Conservation (phyloP, 371 early-diverging fungal species). For the Apophysomyces trapeziformis region DNA sequence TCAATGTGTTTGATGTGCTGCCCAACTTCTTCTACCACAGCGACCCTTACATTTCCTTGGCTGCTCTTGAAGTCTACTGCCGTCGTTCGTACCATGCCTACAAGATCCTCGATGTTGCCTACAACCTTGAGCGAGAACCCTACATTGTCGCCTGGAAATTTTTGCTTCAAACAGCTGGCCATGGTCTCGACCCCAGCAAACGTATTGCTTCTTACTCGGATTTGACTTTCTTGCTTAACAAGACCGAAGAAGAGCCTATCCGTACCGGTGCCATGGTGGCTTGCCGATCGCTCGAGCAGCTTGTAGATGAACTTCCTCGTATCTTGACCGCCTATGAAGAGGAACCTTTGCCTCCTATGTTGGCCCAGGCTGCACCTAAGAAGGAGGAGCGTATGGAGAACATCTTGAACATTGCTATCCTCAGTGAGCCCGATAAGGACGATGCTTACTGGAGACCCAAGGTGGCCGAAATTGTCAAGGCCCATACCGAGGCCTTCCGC, state of each 20-base stretch:
- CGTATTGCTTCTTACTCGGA: slow-evolving; percentile 78
- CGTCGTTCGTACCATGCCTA: slow-evolving; percentile 97
- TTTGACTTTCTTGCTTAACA: slow-evolving; percentile 69
- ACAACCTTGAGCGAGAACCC: slow-evolving; percentile 72
- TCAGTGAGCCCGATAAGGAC: slow-evolving; percentile 62
- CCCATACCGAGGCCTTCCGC: slow-evolving; percentile 66
- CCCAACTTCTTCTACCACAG: slow-evolving; percentile 92
- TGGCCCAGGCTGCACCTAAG: slow-evolving; percentile 18
- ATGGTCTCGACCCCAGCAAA: slow-evolving; percentile 58
- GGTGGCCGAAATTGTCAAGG: slow-evolving; percentile 62
- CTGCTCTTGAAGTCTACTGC: slow-evolving; percentile 95
- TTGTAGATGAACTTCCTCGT: slow-evolving; percentile 55
- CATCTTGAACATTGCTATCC: slow-evolving; percentile 82
- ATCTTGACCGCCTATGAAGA: slow-evolving; percentile 61
- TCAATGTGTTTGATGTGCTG: slow-evolving; percentile 95
- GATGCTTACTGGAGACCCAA: slow-evolving; percentile 69
- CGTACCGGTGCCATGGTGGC: slow-evolving; percentile 77
- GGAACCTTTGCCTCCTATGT: slow-evolving; percentile 45
- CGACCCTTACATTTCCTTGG: slow-evolving; percentile 78
- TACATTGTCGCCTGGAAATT: slow-evolving; percentile 84
- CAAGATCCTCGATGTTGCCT: slow-evolving; percentile 83
- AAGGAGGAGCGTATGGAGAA: slow-evolving; percentile 61
- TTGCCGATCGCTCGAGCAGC: slow-evolving; percentile 56
- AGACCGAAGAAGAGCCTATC: slow-evolving; percentile 65
- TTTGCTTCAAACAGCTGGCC: slow-evolving; percentile 64